These are phyloP conservation scores for Termitomyces sp. DNA, from an alignment of 768 basidiomycete genomes.

Conservation along the genomic window DNA sequence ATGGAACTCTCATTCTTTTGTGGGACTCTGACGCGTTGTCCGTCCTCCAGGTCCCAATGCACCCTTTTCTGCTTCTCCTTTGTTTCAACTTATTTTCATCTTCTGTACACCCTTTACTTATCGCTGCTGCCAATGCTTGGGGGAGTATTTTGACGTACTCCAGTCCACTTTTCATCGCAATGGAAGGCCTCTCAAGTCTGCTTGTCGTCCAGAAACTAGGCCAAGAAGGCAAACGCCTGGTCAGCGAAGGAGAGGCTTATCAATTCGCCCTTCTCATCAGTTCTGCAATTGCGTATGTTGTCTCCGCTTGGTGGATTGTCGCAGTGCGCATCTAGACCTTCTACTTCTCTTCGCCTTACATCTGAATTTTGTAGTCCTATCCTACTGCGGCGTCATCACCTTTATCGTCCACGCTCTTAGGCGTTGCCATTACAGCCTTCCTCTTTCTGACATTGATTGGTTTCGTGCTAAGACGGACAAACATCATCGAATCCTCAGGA, in stretches of 20 bases:
- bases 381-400: conserved; percentile 81
- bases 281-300: conserved; percentile 76
- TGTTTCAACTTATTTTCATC: conserved; percentile 84
- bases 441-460: conserved; percentile 91
- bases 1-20: conserved; percentile 72
- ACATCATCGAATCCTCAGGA: conserved; percentile 88
- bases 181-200: conserved; percentile 84
- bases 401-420: conserved; percentile 84
- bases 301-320: conserved; percentile 85
- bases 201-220: conserved; percentile 81
- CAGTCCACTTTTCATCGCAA: conserved; percentile 73
- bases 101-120: conserved; percentile 53
- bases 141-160: conserved; percentile 65
- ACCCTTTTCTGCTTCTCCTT: conserved; percentile 81
- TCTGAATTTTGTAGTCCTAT: conserved; percentile 52
- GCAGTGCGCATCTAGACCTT: conserved; percentile 43
- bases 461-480: conserved; percentile 83
- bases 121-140: conserved; percentile 66
- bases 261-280: conserved; percentile 77
- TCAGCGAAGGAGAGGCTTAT: conserved; percentile 65
- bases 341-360: background rate
- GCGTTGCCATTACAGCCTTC: conserved; percentile 84
- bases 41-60: conserved; percentile 81
- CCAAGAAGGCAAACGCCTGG: conserved; percentile 70
- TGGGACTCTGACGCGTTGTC: conserved; percentile 72